A percentile compares a stretch with the other conserved stretches of the same genome.
phyloP scores from a whole-genome alignment of 2,329 filamentous ascomycete species.

The Fusarium sp. region DNA sequence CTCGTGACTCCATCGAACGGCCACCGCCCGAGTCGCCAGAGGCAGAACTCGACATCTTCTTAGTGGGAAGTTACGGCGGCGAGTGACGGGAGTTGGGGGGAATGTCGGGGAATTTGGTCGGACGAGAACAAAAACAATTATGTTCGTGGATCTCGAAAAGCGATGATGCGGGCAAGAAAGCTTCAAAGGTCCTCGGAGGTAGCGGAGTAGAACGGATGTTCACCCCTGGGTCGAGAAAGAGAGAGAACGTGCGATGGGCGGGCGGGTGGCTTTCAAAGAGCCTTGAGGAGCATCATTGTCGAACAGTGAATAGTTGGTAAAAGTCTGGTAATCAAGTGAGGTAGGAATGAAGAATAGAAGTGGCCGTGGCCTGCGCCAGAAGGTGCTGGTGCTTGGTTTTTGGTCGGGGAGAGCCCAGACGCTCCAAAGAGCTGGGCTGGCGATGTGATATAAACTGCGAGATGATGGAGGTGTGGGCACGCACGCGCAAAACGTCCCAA shows the following conservation, averaged over 20 bases:
- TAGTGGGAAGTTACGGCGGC: conserved; percentile 33
- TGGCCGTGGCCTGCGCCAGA: conserved; percentile 35
- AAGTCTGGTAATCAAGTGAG: conserved; percentile 7
- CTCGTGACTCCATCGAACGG: conserved; percentile 78
- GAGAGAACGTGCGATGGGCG: conserved; percentile 45
- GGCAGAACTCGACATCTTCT: conserved; percentile 53
- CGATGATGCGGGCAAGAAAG: conserved; percentile 27
- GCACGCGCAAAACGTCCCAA: conserved; percentile 45
- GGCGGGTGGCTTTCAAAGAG: conserved; percentile 41
- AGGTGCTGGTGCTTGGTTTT: conserved; percentile 41
- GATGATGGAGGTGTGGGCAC: conserved; percentile 47
- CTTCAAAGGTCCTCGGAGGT: conserved; percentile 33
- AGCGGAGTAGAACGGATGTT: conserved; percentile 42
- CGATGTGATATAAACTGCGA: conserved; percentile 45
- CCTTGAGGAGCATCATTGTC: conserved; percentile 45
- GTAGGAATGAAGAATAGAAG: conserved; percentile 22
- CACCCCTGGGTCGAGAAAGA: conserved; percentile 44
- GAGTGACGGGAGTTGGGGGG: conserved; percentile 34
- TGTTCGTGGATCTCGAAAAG: conserved; percentile 25
- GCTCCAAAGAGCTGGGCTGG: conserved; percentile 45
- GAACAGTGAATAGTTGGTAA: conserved; percentile 20
- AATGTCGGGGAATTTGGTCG: conserved; percentile 29
- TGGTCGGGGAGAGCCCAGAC: conserved; percentile 40
- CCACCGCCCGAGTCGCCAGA: conserved; percentile 52
- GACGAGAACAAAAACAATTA: conserved; percentile 17